These are phyloP conservation scores for Bacidia gigantensis DNA, from an alignment of 495 filamentous ascomycete genomes.

Conservation along the genomic window DNA sequence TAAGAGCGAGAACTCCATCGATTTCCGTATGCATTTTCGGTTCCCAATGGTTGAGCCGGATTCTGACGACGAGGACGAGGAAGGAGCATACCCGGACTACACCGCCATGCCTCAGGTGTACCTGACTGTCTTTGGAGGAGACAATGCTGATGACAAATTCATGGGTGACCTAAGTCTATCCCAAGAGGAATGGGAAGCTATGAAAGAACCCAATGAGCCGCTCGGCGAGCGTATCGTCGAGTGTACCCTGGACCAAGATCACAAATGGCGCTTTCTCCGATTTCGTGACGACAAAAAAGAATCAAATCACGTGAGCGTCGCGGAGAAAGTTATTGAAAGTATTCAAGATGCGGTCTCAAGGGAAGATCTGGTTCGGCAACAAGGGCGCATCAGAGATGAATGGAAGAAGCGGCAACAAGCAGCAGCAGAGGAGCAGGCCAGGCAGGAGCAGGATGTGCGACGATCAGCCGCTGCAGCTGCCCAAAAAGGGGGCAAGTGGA, in stretches of 20 bases:
- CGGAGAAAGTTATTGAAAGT: conserved; percentile 67
- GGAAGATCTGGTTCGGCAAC: conserved; percentile 47
- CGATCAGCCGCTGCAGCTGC: conserved; percentile 2
- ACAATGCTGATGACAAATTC: conserved; percentile 38
- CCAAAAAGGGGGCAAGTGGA: conserved; percentile 5
- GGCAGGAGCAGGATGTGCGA: neutral
- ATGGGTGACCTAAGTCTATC: conserved; percentile 48
- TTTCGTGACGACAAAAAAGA: conserved; percentile 85
- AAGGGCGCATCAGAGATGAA: conserved; percentile 51
- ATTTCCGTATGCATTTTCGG: conserved; percentile 66
- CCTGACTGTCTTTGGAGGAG: conserved; percentile 41
- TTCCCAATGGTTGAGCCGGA: conserved; percentile 64
- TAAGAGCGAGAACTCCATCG: conserved; percentile 78
- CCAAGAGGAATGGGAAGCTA: conserved; percentile 61
- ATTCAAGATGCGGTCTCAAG: conserved; percentile 61
- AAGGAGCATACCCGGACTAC: conserved; percentile 38
- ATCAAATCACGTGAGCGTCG: conserved; percentile 73
- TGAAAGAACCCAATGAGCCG: conserved; percentile 55
- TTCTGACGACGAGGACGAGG: conserved; percentile 37
- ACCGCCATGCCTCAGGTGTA: conserved; percentile 40
- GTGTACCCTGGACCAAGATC: conserved; percentile 60
- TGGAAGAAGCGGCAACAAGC: conserved; percentile 50
- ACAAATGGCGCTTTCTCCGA: conserved; percentile 70
- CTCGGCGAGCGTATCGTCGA: conserved; percentile 79
- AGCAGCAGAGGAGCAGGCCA: neutral